Base-by-base conservation (phyloP, 2,329 filamentous ascomycete species). In the Aureobasidium sp. region DNA sequence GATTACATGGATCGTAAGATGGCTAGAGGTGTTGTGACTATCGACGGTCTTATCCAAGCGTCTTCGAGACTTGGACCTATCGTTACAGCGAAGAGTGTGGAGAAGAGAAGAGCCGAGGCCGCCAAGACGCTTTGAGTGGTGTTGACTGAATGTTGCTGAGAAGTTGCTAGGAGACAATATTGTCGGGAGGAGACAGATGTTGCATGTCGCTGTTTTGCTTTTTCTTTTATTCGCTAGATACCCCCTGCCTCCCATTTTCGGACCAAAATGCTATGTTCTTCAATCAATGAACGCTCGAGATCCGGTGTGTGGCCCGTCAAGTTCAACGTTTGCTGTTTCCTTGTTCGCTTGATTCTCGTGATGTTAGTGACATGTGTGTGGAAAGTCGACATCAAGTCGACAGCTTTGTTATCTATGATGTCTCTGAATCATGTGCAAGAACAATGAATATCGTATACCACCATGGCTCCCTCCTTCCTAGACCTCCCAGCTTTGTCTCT, bases 1-100 rank as follows among this genome's bases (percentile, higher is more conserved):
- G 92, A 89, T 1, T 96, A 96, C 72, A 93, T 97, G 75, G 95
- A 93, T 71, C 88, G 62, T 8, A 91, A 47, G 16, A 58, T 58
- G 59, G 54, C 45, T 21, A 37, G 57, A 39, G 51, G 54, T 37
- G 61, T 51, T 5, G 55, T 96, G 71, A 93, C 89, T 71, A 96
- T 96, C 66, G 92, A 96, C 72, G 91, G 91, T 1, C 73, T 96
- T 55, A 87, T 96, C 48, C 89, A 94, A 72, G 91, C 91, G 2
- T 91, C 88, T 59, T 91, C 96, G 70, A 90, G 84, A 0, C 77
- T 96, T 59, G 82, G 87, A 61, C 85, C 85, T 57, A 82, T 92
- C 5, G 87, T 96, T 2, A 85, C 82, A 63, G 81, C 87, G 58
- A 88, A 90, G 65, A 91, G 95, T 48, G 89, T 96, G 5, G 88